Percentiles rank a stretch among this genome's conserved stretches.
Evolutionary conservation across 139 green algal genomes (phyloP).

Genomic region (Diplosphaera chodatii): DNA sequence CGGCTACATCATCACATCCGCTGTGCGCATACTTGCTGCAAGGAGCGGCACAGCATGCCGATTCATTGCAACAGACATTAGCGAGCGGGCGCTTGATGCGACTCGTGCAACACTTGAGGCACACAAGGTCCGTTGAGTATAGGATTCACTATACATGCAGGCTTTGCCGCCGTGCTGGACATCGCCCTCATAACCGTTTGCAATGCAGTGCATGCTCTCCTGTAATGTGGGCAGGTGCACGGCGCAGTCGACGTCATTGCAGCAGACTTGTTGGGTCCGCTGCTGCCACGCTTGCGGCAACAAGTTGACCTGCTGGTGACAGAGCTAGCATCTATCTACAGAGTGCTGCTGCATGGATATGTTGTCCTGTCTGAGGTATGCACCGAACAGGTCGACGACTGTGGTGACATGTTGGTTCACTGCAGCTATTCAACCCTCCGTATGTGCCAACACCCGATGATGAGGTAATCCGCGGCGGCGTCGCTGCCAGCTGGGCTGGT

Average conservation of each 20-base stretch:
- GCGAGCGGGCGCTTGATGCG: slow-evolving; percentile 34
- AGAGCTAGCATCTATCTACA: too few species aligned
- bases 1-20: slow-evolving; percentile 77
- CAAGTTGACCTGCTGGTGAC: slow-evolving; percentile 17
- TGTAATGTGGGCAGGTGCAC: background rate
- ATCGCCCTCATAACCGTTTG: too few species aligned
- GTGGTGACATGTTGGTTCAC: too few species aligned
- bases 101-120: slow-evolving; percentile 41
- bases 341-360: too few species aligned
- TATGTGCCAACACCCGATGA: slow-evolving; percentile 93
- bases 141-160: too few species aligned
- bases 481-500: slow-evolving; percentile 84
- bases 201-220: too few species aligned
- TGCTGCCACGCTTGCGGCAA: background rate
- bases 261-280: background rate
- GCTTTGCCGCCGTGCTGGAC: too few species aligned
- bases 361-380: too few species aligned
- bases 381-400: too few species aligned
- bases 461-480: slow-evolving; percentile 59
- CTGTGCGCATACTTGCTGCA: slow-evolving; percentile 49
- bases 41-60: background rate
- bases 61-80: slow-evolving; percentile 60
- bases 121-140: slow-evolving; percentile 29
- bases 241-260: background rate
- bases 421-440: slow-evolving; percentile 93